phyloP scores from a whole-genome alignment of 441 rosid species.

The Populus hybrid region DNA sequence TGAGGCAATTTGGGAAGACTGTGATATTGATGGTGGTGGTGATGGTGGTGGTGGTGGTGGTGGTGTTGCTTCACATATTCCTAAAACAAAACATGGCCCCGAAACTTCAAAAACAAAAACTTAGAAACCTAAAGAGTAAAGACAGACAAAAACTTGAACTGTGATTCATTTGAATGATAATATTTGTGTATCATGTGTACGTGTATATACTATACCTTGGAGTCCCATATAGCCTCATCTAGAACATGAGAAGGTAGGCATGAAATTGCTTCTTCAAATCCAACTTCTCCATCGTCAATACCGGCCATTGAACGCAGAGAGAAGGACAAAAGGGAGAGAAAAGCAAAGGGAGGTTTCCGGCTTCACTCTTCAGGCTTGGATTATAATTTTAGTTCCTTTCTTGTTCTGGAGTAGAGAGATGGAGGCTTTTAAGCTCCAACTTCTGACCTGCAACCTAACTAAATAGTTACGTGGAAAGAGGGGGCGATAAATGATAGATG shows the following conservation, averaged over 20 bases:
- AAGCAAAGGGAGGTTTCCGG: background rate
- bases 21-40: slow-evolving; percentile 5
- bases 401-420: slow-evolving; percentile 11
- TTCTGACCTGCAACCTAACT: slow-evolving; percentile 77
- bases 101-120: background rate
- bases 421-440: slow-evolving; percentile 48
- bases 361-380: background rate
- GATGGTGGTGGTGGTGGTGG: slow-evolving; percentile 6
- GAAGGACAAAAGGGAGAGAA: background rate
- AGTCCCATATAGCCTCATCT: slow-evolving; percentile 41
- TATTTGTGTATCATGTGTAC: too few species aligned
- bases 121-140: background rate
- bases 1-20: slow-evolving; percentile 19
- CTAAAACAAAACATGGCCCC: slow-evolving; percentile 12
- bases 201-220: slow-evolving; percentile 27
- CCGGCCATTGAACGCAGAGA: slow-evolving; percentile 22
- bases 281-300: slow-evolving; percentile 31
- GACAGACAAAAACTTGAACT: background rate
- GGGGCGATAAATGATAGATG: background rate
- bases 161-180: background rate
- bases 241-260: slow-evolving; percentile 51
- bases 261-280: slow-evolving; percentile 48
- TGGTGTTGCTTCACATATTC: slow-evolving; percentile 15
- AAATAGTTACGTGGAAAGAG: slow-evolving; percentile 30
- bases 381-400: background rate